A percentile compares a stretch with the other conserved stretches of the same genome.
Conservation (phyloP, 148 eudicot species). For the Cornus controversa region DNA sequence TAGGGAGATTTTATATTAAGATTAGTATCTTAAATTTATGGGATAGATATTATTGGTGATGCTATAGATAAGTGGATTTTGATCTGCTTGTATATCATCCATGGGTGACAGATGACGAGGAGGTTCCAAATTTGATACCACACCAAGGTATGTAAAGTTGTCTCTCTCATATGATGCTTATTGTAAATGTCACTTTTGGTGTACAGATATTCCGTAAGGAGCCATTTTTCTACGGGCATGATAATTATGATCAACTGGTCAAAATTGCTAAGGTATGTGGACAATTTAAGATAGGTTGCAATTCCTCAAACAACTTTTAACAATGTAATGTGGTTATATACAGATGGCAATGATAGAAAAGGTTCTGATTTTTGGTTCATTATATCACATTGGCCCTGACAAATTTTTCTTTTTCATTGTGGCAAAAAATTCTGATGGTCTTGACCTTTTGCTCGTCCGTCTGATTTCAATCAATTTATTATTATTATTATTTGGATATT, state of each 20-base stretch:
- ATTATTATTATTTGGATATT: no score
- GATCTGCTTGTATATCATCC: constrained; percentile 13
- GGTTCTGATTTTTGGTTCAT: no score
- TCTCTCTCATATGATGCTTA: constrained; percentile 21
- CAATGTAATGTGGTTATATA: neutral
- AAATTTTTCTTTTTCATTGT: no score
- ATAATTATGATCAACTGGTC: constrained; percentile 94
- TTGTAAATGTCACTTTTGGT: constrained; percentile 13
- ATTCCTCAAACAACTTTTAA: no score
- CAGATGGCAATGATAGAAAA: no score
- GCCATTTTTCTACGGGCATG: constrained; percentile 96
- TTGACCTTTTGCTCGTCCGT: no score
- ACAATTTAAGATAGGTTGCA: neutral
- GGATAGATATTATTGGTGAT: neutral
- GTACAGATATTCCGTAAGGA: constrained; percentile 95
- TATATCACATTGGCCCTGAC: no score
- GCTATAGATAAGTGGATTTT: constrained; percentile 9
- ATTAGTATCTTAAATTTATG: constrained; percentile 7
- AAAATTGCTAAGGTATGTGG: constrained; percentile 88
- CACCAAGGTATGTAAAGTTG: constrained; percentile 9
- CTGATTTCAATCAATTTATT: no score
- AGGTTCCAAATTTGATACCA: neutral
- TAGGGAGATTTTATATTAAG: neutral
- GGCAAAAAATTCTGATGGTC: no score
- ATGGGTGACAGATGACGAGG: constrained; percentile 19